These are phyloP conservation scores for Pseudognaphalium luteoalbum DNA, from an alignment of 129 eudicot genomes.

Conservation along the genomic window DNA sequence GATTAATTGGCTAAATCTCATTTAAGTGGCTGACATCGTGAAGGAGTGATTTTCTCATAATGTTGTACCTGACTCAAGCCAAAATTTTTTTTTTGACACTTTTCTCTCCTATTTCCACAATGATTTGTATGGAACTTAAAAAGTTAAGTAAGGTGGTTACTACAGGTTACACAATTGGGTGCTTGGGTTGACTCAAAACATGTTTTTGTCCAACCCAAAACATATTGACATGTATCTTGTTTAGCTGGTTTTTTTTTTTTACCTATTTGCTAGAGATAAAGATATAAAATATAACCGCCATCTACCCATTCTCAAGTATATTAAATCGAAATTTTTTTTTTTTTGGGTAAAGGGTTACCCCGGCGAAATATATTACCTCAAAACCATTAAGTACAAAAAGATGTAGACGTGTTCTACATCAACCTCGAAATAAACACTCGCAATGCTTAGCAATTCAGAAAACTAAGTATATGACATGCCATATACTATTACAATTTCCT, in stretches of 20 bases:
- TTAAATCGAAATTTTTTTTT: not conserved
- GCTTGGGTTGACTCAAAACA: not conserved
- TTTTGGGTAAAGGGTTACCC: too few relatives aligned
- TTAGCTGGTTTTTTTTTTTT: too few relatives aligned
- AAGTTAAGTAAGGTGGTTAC: not conserved
- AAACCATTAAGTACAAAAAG: too few relatives aligned
- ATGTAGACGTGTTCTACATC: too few relatives aligned
- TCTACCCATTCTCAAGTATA: not conserved
- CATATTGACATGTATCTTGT: not conserved
- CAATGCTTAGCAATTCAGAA: too few relatives aligned
- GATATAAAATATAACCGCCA: not conserved
- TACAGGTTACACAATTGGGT: not conserved
- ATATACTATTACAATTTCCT: too few relatives aligned
- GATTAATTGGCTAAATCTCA: not conserved
- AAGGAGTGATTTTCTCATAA: not conserved
- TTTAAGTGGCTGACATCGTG: not conserved
- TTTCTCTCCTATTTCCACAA: not conserved
- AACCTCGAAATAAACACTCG: too few relatives aligned
- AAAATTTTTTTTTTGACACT: too few relatives aligned
- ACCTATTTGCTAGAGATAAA: not conserved
- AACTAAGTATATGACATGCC: too few relatives aligned
- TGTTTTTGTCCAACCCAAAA: too few relatives aligned
- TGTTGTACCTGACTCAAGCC: not conserved
- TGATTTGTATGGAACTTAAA: not conserved
- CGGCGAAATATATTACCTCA: too few relatives aligned